Evolutionary conservation across 1,284 basidiomycete species (phyloP), one percentile per base, ranked within the genome.

Genomic region (Rhodotorula mucilaginosa): DNA sequence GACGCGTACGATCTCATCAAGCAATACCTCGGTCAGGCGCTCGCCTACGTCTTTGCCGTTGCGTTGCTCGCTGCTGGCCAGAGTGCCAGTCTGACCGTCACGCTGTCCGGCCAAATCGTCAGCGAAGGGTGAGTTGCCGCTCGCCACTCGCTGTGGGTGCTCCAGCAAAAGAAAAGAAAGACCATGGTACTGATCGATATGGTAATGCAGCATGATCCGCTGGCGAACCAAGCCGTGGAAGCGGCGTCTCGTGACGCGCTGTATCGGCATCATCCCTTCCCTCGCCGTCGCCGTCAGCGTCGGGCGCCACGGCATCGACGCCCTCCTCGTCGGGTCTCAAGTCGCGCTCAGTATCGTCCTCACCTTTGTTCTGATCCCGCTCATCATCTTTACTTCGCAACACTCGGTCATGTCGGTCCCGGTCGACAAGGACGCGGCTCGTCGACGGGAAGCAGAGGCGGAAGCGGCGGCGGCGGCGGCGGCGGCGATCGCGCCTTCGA

Each of bases 81-180:
- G 84, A 93, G 91, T 74, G 92, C 96, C 0, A 92, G 90, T 15
- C 88, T 98, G 72, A 92, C 97, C 2, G 94, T 92, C 12, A 98
- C 94, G 0, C 85, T 98, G 18, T 91, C 93, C 0, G 96, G 95
- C 0, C 85, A 98, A 82, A 89, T 94, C 58, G 90, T 98, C 48
- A 90, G 89, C 0, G 96, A 98, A 82, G 96, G 96, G 67, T 68
- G 47, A 47, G 67, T 48, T 26, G 3, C 2, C 16, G 19, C n/a
- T 21, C 1, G 15, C 49, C 47, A 5, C 29, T 12, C 31, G 19
- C 18, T 23, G 23, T 8, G 10, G 6, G 46, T 18, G 16, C 46
- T 44, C 23, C 49, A 5, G 34, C 3, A 8, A 34, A 34, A 34
- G 6, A 5, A 34, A 34, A 5, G 34, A 34, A 34, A 34, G 34